A percentile compares a stretch with the other conserved stretches of the same genome.
These are phyloP conservation scores for Sporothrix pallida DNA, from an alignment of 2,329 filamentous ascomycete genomes.

Conservation along the genomic window DNA sequence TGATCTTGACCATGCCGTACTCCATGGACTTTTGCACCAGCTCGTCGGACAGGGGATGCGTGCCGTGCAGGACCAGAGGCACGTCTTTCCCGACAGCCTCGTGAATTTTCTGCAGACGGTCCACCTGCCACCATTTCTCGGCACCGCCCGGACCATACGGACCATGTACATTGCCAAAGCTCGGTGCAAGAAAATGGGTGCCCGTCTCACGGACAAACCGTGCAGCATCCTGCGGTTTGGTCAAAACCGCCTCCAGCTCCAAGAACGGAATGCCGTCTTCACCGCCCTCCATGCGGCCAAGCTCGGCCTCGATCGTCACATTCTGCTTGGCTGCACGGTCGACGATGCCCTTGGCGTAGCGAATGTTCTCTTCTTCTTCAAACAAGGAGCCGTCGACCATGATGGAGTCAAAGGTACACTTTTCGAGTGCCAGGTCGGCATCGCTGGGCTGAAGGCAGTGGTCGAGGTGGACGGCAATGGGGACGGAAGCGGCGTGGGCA, in stretches of 20 bases:
- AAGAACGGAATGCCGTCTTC: slow-evolving; percentile 68
- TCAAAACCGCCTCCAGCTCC: slow-evolving; percentile 53
- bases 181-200: slow-evolving; percentile 68
- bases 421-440: slow-evolving; percentile 61
- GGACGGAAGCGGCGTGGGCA: slow-evolving; percentile 60
- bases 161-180: slow-evolving; percentile 70
- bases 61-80: slow-evolving; percentile 13
- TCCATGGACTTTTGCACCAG: slow-evolving; percentile 10
- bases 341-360: slow-evolving; percentile 65
- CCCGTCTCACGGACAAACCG: slow-evolving; percentile 64
- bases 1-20: slow-evolving; percentile 24
- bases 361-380: slow-evolving; percentile 72
- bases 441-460: slow-evolving; percentile 67
- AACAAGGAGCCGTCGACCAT: slow-evolving; percentile 81
- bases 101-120: slow-evolving; percentile 1
- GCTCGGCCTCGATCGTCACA: slow-evolving; percentile 71
- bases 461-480: slow-evolving; percentile 68
- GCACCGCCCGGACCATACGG: slow-evolving; percentile 64
- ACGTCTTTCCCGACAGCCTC: neutral
- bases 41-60: slow-evolving; percentile 20
- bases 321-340: slow-evolving; percentile 65
- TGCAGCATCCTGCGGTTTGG: slow-evolving; percentile 64
- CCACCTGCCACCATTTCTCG: slow-evolving; percentile 32
- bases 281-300: slow-evolving; percentile 65
- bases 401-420: slow-evolving; percentile 69